Evolutionary conservation across 768 basidiomycete species (phyloP), one percentile per base, ranked within the genome.

Genomic region (Leccinum arenicola): DNA sequence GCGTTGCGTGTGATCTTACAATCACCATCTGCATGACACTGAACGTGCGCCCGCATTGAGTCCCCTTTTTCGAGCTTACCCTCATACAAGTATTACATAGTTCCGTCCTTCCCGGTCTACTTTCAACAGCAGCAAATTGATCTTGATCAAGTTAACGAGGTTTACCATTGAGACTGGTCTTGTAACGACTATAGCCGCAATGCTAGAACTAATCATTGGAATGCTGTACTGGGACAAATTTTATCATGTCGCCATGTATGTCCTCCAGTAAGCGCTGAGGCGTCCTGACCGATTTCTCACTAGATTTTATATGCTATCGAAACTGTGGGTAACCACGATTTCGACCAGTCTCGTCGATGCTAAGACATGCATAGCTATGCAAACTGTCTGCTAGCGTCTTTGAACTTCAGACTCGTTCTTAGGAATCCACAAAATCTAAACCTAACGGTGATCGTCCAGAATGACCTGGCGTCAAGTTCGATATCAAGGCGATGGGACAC

Each of bases 151-250:
- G 27, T 36, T 69, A 8, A 70, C 61, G 5, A 68, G 47, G 52
- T 45, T 70, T 12, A 64, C 67, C 15, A 52, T 69, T 11, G 68
- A 71, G 47, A 71, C 67, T 0, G 70, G 69, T 3, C 55, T 64
- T 12, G 50, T 69, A 10, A 71, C 69, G 11, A 59, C 67, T 7
- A 47, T 50, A 4, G 60, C 69, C 1, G 61, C 62, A 0, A 52
- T 69, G 11, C n/a, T 64, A 1, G 68, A 71, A 38, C 56, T 69
- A 4, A 27, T 64, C 12, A 54, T 71, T 12, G 62, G 52, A 31
- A 6, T 57, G 4, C 49, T 48, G 35, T 70, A 12, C 27, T 10
- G 9, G 9, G 31, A 3, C 31, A 10, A 31, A 31, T 11, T 49
- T n/a, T 62, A 64, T 50, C 64, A 69, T 29, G 5, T 59, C 8